Base-by-base conservation (phyloP, 129 eudicot species). In the Lactuca sativa region DNA sequence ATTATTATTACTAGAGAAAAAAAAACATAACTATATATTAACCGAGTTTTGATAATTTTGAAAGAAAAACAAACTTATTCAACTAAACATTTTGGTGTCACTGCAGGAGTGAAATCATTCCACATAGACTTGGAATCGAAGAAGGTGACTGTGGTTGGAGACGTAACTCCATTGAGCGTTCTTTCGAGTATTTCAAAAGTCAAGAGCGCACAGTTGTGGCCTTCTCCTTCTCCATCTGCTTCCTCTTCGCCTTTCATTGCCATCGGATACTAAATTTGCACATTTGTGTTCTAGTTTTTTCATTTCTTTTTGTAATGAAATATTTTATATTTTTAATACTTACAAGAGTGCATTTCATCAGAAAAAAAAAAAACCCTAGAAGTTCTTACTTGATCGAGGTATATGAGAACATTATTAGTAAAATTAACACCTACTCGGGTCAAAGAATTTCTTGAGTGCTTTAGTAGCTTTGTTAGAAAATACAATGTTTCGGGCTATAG, bases 61-160 rank as follows among this genome's bases (percentile, higher is more conserved):
- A 12, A 47, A 47, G 15, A 12, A 47, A 11, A 47, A 47, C 2
- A 47, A 5, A 7, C 6, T 10, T 40, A 40, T 2, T 7, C 9
- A 40, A 1, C 51, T 44, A 44, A 44, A 10, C 14, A 44, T 44
- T 47, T 47, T 47, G n/a, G 15, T 12, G 52, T 10, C n/a, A 11
- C 5, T 66, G 73, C 78, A 83, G 87, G 87, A 33, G 87, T 83
- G 70, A 79, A 21, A 66, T 83, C 84, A 31, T 83, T 83, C 73
- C 59, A 67, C 30, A 83, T 83, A 79, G 87, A 83, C 36, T 67
- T 83, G 62, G 87, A 73, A 47, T 66, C 84, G 3, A 83, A 83
- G 74, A 83, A 83, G 71, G 87, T 83, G 54, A 83, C 87, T 3
- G 69, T 83, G 6, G 56, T 71, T 16, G 87, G 87, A 38, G 78